Base-by-base conservation (phyloP, 1,139 yeast genomes). In the Hansenula anomala region DNA sequence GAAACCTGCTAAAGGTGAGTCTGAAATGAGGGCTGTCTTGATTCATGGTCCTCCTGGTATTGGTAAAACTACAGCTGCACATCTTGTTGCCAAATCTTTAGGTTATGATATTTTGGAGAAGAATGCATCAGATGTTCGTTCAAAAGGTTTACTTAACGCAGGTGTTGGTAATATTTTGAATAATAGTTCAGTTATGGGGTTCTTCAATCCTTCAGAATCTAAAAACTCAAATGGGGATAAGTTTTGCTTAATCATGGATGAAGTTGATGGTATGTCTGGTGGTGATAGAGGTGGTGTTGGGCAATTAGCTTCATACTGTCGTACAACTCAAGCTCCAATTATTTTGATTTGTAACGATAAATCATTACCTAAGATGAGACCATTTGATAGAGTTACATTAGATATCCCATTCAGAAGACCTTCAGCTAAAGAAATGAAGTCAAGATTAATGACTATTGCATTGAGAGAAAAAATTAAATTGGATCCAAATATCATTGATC, bases 281-380 rank as follows among this genome's bases (percentile, higher is more conserved):
- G 99, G 99, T 48, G 99, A 94, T 61, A 82, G 94, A 54, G 99
- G 98, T 46, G 99, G 99, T 48, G 96, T 94, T 17, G 97, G 97
- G 20, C 95, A 92, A 42, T 73, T 94, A 64, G 90, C 97, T 0
- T 80, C 83, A 33, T 83, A 88, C 52, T 92, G 97, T 59, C 73
- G 83, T 32, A 80, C 78, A 35, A 89, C 98, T 1, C 73, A 80
- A 37, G 86, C 92, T 56, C 98, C 99, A 13, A 74, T 94, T 67
- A 88, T 94, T 45, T 71, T 92, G 40, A 89, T 94, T 45, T 92
- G 98, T 67, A 94, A 94, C 61, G 99, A 94, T 57, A 81, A 88
- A 49, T 74, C 87, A 11, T 69, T 88, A 45, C 97, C 97, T 1
- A 94, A 94, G 56, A 90, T 94, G 97, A 74, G 97, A 56, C 94